These are phyloP conservation scores for Solanum bulbocastanum DNA, from an alignment of 257 asterid genomes.

Conservation along the genomic window DNA sequence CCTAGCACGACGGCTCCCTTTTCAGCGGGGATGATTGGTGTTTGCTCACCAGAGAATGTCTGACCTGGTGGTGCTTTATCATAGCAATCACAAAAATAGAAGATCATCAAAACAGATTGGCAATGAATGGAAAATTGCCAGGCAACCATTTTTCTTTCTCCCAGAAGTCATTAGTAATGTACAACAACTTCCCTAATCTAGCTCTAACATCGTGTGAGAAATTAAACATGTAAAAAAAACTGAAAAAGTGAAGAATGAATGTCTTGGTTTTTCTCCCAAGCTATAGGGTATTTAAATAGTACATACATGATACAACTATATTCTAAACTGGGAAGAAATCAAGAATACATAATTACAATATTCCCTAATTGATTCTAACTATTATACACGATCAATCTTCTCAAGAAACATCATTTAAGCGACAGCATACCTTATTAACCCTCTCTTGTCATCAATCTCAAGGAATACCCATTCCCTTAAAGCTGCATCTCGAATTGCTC, in stretches of 20 bases:
- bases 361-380: neutral
- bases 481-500: conserved; percentile 88
- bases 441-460: conserved; percentile 49
- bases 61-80: neutral
- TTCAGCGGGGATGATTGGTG: neutral
- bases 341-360: neutral
- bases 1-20: neutral
- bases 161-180: neutral
- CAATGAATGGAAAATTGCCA: neutral
- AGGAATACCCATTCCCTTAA: conserved; percentile 87
- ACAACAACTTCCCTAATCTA: neutral
- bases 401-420: neutral
- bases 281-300: neutral
- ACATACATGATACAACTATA: neutral
- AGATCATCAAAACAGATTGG: neutral
- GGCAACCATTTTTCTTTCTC: neutral
- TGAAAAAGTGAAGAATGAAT: neutral
- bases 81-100: neutral
- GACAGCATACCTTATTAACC: conserved; percentile 60
- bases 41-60: neutral
- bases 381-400: neutral
- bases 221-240: neutral
- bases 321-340: neutral
- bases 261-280: neutral
- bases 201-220: neutral